Conservation (phyloP, 805 yeast species). For the Lipomyces spencermartinsiae region DNA sequence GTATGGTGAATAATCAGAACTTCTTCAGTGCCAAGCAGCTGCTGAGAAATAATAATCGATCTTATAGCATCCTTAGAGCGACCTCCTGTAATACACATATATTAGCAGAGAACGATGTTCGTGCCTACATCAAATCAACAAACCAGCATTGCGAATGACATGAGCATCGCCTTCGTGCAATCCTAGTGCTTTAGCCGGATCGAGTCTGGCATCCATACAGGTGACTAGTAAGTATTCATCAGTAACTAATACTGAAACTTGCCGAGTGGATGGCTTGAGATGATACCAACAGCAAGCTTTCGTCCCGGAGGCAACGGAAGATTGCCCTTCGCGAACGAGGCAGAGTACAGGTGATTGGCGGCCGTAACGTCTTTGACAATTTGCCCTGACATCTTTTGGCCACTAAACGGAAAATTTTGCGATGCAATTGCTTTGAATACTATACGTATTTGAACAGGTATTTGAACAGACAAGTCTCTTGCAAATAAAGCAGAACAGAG, state of each 20-base stretch:
- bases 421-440: too few species aligned
- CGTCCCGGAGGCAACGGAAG: constrained; percentile 37
- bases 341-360: constrained; percentile 29
- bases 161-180: constrained; percentile 37
- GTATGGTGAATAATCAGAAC: constrained; percentile 35
- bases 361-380: constrained; percentile 22
- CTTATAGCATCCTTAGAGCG: constrained; percentile 33
- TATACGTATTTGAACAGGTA: too few species aligned
- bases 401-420: background rate
- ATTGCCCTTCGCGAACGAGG: constrained; percentile 22
- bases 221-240: constrained; percentile 18
- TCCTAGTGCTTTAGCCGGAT: constrained; percentile 36
- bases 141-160: constrained; percentile 36
- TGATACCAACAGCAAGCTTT: constrained; percentile 34
- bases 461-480: too few species aligned
- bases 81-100: constrained; percentile 24
- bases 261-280: background rate
- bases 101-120: background rate
- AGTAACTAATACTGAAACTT: background rate
- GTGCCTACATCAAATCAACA: background rate
- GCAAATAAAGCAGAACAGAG: background rate
- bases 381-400: background rate
- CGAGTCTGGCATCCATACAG: constrained; percentile 37
- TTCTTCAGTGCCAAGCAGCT: constrained; percentile 37
- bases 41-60: constrained; percentile 36